Percentiles rank a stretch among this genome's conserved stretches.
These are phyloP conservation scores for Actinomucor elegans DNA, from an alignment of 371 early-diverging fungal species.

Conservation along the genomic window DNA sequence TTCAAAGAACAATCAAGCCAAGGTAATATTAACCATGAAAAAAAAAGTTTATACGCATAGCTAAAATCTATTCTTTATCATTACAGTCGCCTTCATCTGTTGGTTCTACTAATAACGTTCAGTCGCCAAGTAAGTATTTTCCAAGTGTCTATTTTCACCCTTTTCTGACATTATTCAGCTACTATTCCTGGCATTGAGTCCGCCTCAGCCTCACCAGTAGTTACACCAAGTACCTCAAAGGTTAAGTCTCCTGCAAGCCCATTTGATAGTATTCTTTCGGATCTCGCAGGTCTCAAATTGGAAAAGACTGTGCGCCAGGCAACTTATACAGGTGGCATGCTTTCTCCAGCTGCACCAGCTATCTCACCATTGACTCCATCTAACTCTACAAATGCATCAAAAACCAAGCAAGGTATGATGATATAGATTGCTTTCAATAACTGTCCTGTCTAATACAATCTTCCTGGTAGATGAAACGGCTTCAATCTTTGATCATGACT, in stretches of 20 bases:
- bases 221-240: conserved; percentile 10
- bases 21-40: background rate
- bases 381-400: background rate
- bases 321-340: conserved; percentile 35
- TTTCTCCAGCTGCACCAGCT: conserved; percentile 27
- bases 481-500: conserved; percentile 1
- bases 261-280: conserved; percentile 26
- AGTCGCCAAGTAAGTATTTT: conserved; percentile 1
- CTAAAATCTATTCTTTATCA: background rate
- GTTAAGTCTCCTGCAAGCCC: too few relatives aligned
- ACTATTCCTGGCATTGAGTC: background rate
- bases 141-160: background rate
- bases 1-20: background rate
- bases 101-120: background rate
- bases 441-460: too few relatives aligned
- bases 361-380: background rate
- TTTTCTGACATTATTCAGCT: background rate
- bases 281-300: conserved; percentile 28
- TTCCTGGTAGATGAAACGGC: background rate
- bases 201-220: conserved; percentile 12
- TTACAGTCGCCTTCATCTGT: conserved; percentile 1
- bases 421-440: too few relatives aligned
- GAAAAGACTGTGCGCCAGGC: conserved; percentile 19
- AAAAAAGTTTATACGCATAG: background rate
- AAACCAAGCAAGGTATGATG: background rate